A percentile compares a stretch with the other conserved stretches of the same genome.
Evolutionary conservation across 768 basidiomycete species (phyloP).

Genomic region (Suillus alpinus): DNA sequence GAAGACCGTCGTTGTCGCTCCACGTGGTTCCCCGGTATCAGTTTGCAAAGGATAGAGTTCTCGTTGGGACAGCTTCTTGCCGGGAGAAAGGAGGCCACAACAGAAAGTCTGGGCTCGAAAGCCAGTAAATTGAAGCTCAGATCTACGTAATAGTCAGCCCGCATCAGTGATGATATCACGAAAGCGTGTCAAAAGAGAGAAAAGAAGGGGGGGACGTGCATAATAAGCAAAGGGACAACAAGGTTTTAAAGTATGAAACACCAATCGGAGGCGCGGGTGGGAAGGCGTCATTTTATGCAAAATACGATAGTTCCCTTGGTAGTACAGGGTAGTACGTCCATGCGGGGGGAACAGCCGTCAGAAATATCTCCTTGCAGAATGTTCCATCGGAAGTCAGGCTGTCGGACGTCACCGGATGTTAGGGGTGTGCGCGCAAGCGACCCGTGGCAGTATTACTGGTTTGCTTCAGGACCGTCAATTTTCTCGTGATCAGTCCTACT

Average conservation of each 20-base stretch:
- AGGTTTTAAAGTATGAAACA: constrained; percentile 1
- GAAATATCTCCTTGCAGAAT: neutral
- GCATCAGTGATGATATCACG: neutral
- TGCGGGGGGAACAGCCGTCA: neutral
- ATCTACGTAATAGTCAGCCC: neutral
- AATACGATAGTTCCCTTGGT: neutral
- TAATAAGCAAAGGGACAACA: constrained; percentile 3
- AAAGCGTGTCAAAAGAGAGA: neutral
- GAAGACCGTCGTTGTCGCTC: neutral
- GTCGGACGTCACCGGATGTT: neutral
- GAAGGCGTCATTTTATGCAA: neutral
- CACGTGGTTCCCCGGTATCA: neutral
- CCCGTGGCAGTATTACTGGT: neutral
- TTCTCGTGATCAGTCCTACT: too few relatives aligned
- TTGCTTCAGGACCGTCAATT: neutral
- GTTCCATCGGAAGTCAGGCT: neutral
- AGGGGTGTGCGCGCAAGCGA: neutral
- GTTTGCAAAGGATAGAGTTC: neutral
- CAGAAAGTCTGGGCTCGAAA: neutral
- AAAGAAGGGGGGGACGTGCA: neutral
- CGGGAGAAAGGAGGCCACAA: neutral
- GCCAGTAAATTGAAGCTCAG: neutral
- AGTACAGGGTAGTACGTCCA: neutral
- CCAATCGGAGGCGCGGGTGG: neutral
- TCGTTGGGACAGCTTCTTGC: neutral